phyloP scores from a whole-genome alignment of 1,139 yeast species.

The Geotrichum cucujoidarum region DNA sequence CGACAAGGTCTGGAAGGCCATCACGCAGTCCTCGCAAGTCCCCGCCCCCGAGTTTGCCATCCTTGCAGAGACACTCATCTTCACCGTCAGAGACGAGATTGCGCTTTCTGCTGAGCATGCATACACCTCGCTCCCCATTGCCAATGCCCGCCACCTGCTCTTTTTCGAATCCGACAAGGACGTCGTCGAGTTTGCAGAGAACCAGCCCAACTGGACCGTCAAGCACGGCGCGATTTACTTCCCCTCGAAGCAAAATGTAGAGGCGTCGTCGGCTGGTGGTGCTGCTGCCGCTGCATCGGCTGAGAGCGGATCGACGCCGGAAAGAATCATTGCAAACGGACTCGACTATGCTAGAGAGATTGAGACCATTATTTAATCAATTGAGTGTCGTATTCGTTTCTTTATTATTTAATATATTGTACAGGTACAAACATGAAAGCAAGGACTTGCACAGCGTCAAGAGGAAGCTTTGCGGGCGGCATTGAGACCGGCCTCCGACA shows the following conservation, averaged over 20 bases:
- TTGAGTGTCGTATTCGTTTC: neutral
- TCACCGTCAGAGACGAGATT: constrained; percentile 78
- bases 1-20: constrained; percentile 82
- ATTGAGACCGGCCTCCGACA: constrained; percentile 8
- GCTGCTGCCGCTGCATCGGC: constrained; percentile 23
- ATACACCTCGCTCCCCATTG: constrained; percentile 68
- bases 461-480: constrained; percentile 18
- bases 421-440: neutral
- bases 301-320: constrained; percentile 34
- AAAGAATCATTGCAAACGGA: constrained; percentile 54
- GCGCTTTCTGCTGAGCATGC: constrained; percentile 83
- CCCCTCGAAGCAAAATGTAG: constrained; percentile 31
- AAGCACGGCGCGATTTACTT: constrained; percentile 58
- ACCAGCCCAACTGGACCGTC: constrained; percentile 54
- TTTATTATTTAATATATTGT: constrained; percentile 1
- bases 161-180: constrained; percentile 68
- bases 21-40: constrained; percentile 45
- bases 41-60: constrained; percentile 46
- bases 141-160: constrained; percentile 75
- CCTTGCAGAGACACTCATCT: constrained; percentile 50
- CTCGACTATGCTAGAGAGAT: constrained; percentile 79
- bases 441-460: neutral
- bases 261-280: neutral
- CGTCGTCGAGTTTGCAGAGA: constrained; percentile 55
- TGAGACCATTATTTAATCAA: constrained; percentile 65